Evolutionary conservation across 768 basidiomycete genomes (phyloP).

Genomic region (Podaxis sp.): DNA sequence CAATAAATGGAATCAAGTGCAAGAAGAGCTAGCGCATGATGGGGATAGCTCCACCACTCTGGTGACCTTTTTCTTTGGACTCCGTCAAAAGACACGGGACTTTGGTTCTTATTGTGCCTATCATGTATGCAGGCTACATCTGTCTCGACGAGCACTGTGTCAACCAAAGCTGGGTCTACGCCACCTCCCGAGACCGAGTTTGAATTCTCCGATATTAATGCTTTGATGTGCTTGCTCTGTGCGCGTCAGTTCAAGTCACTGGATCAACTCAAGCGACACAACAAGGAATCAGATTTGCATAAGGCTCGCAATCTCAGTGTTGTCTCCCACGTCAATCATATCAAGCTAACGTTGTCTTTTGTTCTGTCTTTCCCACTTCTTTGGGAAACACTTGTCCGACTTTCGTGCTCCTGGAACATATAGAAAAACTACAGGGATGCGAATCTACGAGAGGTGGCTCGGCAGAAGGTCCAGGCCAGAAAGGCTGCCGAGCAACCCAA

Average conservation of each 20-base stretch:
- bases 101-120: conserved; percentile 14
- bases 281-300: conserved; percentile 91
- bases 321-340: conserved; percentile 26
- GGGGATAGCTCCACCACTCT: conserved; percentile 19
- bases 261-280: conserved; percentile 87
- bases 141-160: conserved; percentile 5
- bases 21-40: conserved; percentile 63
- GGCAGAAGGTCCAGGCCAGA: conserved; percentile 58
- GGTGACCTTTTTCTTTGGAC: conserved; percentile 32
- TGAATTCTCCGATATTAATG: conserved; percentile 77
- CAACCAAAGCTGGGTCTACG: conserved; percentile 17
- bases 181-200: conserved; percentile 60
- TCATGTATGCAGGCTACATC: conserved; percentile 16
- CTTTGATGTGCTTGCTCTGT: conserved; percentile 86
- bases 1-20: conserved; percentile 95
- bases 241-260: conserved; percentile 88
- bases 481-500: conserved; percentile 61
- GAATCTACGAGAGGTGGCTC: conserved; percentile 70
- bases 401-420: conserved; percentile 17
- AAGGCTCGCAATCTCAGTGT: conserved; percentile 68
- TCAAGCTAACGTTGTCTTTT: conserved; percentile 29
- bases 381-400: not conserved
- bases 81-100: conserved; percentile 2
- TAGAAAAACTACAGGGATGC: conserved; percentile 87
- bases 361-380: conserved; percentile 7